A percentile compares a stretch with the other conserved stretches of the same genome.
Evolutionary conservation across 2,329 filamentous ascomycete genomes (phyloP).

Genomic region (Aspergillus sp.): DNA sequence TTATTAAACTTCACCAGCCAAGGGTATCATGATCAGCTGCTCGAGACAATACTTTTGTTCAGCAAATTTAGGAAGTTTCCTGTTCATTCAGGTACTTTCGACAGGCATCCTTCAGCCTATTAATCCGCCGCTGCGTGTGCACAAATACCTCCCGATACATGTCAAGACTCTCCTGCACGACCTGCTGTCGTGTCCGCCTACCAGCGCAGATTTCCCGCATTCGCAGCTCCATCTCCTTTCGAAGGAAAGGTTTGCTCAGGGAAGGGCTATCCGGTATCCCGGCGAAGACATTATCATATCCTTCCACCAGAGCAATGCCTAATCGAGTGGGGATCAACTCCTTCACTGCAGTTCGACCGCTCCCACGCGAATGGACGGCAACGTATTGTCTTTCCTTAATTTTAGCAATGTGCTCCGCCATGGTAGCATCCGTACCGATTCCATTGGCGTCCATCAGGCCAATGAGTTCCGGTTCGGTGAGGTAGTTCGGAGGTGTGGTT

Average conservation of each 20-base stretch:
- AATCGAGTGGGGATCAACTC: conserved; percentile 93
- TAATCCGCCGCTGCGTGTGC: conserved; percentile 75
- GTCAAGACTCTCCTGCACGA: conserved; percentile 79
- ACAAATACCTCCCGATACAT: conserved; percentile 87
- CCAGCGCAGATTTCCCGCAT: conserved; percentile 98
- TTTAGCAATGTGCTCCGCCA: conserved; percentile 97
- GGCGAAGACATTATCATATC: conserved; percentile 91
- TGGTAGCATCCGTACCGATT: conserved; percentile 96
- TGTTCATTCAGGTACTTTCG: conserved; percentile 57
- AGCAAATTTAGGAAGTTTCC: conserved; percentile 23
- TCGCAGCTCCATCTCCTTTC: conserved; percentile 95
- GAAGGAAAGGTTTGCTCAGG: conserved; percentile 89
- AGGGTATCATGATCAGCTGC: conserved; percentile 11
- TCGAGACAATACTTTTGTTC: neutral
- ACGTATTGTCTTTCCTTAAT: conserved; percentile 91
- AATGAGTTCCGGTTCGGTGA: conserved; percentile 95
- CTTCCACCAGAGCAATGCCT: conserved; percentile 87
- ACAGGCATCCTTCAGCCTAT: conserved; percentile 61
- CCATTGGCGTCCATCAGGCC: conserved; percentile 98
- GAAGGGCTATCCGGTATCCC: conserved; percentile 67
- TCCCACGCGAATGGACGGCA: conserved; percentile 60
- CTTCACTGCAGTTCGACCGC: conserved; percentile 59
- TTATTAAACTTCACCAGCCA: neutral
- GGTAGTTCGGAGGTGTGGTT: conserved; percentile 78
- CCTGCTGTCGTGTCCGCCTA: conserved; percentile 68